Conservation (phyloP, 2,329 filamentous ascomycete species). For the Chaetothyriales sp. region DNA sequence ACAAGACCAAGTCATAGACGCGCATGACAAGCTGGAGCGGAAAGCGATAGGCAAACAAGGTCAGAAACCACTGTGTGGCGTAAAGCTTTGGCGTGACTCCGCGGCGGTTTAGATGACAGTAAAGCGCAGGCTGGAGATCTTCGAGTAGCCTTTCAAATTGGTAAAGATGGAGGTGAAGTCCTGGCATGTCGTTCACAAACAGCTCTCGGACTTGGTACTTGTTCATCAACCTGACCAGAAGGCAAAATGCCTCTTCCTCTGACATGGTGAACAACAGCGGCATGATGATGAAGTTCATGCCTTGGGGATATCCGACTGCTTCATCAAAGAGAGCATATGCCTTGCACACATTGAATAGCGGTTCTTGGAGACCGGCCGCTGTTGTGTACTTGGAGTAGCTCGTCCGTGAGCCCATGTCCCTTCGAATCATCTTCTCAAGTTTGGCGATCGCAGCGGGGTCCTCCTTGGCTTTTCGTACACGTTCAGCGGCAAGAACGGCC, state of each 20-base stretch:
- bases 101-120: conserved; percentile 79
- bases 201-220: conserved; percentile 85
- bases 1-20: conserved; percentile 89
- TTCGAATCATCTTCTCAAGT: conserved; percentile 79
- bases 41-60: conserved; percentile 95
- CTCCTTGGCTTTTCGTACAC: conserved; percentile 64
- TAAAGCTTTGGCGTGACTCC: conserved; percentile 85
- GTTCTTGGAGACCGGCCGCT: conserved; percentile 79
- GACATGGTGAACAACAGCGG: conserved; percentile 97
- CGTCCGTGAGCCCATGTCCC: conserved; percentile 79
- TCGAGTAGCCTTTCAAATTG: conserved; percentile 90
- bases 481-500: conserved; percentile 47
- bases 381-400: conserved; percentile 95
- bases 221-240: conserved; percentile 90
- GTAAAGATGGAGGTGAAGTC: conserved; percentile 81
- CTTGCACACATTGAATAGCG: conserved; percentile 89
- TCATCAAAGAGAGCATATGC: conserved; percentile 94
- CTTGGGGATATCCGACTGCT: conserved; percentile 87
- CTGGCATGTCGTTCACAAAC: conserved; percentile 92
- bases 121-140: conserved; percentile 83
- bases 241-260: conserved; percentile 88
- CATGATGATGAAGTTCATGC: conserved; percentile 98
- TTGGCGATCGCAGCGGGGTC: conserved; percentile 59
- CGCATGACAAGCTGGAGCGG: conserved; percentile 88
- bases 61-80: conserved; percentile 97